Conservation (phyloP, 352 stramenopile species). For the Pythium dissotocum region DNA sequence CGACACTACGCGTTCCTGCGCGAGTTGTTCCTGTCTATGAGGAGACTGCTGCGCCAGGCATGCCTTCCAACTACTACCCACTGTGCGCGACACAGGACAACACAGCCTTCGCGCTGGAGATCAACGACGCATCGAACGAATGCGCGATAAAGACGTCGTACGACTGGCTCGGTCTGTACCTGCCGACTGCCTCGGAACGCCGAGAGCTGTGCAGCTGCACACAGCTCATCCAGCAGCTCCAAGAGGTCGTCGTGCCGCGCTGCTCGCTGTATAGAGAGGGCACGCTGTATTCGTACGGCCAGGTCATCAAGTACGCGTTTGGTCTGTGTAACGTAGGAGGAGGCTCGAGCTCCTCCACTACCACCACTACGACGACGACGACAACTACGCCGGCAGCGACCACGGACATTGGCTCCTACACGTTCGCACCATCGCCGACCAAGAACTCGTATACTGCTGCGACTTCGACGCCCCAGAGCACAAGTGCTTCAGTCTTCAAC, state of each 20-base stretch:
- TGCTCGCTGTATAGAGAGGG: not conserved
- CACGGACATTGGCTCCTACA: not conserved
- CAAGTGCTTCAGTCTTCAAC: not conserved
- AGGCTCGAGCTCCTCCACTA: not conserved
- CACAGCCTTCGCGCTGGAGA: not conserved
- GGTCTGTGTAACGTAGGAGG: not conserved
- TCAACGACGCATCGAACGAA: not conserved
- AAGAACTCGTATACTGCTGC: not conserved
- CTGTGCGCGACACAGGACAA: not conserved
- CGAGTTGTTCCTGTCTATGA: not conserved
- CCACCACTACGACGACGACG: not conserved
- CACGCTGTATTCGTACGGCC: not conserved
- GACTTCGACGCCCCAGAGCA: not conserved
- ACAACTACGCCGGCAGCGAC: not conserved
- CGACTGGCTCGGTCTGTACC: not conserved
- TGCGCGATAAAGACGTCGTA: conserved; percentile 7
- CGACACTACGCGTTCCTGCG: not conserved
- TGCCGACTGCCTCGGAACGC: not conserved
- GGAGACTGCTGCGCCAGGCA: not conserved
- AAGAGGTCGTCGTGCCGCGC: not conserved
- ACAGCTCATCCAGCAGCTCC: not conserved
- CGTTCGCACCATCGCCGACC: not conserved
- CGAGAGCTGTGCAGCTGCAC: conserved; percentile 17
- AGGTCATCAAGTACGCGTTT: conserved; percentile 4
- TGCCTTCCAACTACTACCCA: not conserved